A percentile compares a stretch with the other conserved stretches of the same genome.
Conservation (phyloP, 225 moss, liverwort and hornwort genomes). For the Sphagnum tenellum region DNA sequence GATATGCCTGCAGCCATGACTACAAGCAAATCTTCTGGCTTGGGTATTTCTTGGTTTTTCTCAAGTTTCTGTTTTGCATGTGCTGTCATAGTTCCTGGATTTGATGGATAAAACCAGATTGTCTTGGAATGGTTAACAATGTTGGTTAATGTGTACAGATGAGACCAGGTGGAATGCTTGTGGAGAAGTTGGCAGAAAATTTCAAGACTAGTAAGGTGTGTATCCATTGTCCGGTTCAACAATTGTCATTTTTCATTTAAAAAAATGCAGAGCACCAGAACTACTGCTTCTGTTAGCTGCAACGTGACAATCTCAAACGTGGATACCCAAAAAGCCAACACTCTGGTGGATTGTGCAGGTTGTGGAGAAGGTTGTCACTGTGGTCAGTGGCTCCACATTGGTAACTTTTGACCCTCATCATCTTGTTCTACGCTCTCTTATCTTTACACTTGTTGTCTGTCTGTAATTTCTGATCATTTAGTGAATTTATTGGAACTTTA, state of each 20-base stretch:
- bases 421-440: too few species aligned
- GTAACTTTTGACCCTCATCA: conserved; percentile 25
- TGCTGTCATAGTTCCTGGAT: too few species aligned
- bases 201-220: conserved; percentile 38
- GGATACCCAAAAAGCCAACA: background rate
- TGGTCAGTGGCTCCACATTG: conserved; percentile 63
- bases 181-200: conserved; percentile 31
- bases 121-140: too few species aligned
- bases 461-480: too few species aligned
- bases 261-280: background rate
- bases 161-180: conserved; percentile 33
- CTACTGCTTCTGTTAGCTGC: background rate
- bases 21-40: too few species aligned
- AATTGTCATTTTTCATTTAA: background rate
- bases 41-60: too few species aligned
- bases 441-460: too few species aligned
- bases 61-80: too few species aligned
- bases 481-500: too few species aligned
- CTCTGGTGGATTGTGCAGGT: conserved; percentile 25
- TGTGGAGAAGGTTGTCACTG: conserved; percentile 77
- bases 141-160: conserved; percentile 12
- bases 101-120: too few species aligned
- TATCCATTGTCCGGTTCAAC: background rate
- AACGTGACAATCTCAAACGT: background rate
- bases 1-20: too few species aligned